These are phyloP conservation scores for Fusarium sp. DNA, from an alignment of 2,329 filamentous ascomycete genomes.

Conservation along the genomic window DNA sequence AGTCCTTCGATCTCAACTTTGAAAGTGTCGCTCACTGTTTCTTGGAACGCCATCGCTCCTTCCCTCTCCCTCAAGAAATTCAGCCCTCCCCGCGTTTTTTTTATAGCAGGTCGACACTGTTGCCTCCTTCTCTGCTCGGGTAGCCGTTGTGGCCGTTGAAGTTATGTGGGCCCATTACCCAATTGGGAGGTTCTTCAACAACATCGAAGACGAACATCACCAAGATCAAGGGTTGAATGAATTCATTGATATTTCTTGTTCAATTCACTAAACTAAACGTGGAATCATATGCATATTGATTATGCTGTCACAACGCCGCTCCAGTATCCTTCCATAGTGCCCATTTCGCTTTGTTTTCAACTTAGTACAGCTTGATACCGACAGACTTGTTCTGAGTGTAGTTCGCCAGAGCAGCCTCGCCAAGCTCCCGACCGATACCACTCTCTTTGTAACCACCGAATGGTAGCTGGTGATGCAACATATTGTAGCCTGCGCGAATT, in stretches of 20 bases:
- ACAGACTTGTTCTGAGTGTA: constrained; percentile 79
- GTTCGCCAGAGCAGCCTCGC: constrained; percentile 74
- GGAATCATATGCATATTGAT: constrained; percentile 42
- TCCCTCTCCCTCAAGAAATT: no score
- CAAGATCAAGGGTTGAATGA: constrained; percentile 6
- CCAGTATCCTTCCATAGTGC: constrained; percentile 20
- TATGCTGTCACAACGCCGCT: constrained; percentile 36
- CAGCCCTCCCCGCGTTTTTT: neutral
- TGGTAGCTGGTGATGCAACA: constrained; percentile 72
- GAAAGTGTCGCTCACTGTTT: neutral
- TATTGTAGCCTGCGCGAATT: no score
- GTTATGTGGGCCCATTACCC: neutral
- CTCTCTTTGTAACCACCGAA: constrained; percentile 85
- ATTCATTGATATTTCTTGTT: constrained; percentile 37
- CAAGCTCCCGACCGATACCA: constrained; percentile 82
- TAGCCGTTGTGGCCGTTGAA: no score
- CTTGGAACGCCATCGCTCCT: neutral
- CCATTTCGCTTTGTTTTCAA: constrained; percentile 18
- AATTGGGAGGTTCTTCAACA: constrained; percentile 2
- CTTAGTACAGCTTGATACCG: constrained; percentile 57
- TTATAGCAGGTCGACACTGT: neutral
- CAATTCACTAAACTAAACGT: constrained; percentile 33
- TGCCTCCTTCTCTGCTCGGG: neutral
- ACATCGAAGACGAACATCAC: constrained; percentile 7
- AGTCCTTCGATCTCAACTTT: neutral